A percentile compares a stretch with the other conserved stretches of the same genome.
Evolutionary conservation across 108 stramenopile genomes (phyloP).

Genomic region (Nitzschia palea): DNA sequence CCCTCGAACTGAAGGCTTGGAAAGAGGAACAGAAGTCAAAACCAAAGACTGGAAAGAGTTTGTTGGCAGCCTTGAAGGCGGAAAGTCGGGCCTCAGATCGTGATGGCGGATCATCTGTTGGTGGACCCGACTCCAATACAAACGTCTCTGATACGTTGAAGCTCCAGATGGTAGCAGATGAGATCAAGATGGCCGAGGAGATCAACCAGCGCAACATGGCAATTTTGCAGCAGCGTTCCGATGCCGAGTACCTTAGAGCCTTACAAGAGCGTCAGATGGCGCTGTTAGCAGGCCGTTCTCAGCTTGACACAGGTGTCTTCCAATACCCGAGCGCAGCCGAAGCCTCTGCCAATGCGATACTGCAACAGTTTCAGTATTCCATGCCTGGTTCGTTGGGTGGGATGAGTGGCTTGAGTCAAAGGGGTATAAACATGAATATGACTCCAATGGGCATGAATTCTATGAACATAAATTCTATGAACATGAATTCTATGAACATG

Average conservation of each 20-base stretch:
- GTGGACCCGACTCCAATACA: not conserved
- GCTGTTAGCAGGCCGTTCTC: not conserved
- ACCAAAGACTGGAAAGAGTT: not conserved
- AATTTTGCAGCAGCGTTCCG: constrained; percentile 4
- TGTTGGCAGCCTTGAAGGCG: not conserved
- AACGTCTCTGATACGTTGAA: not conserved
- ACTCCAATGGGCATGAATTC: not conserved
- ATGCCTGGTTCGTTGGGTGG: not conserved
- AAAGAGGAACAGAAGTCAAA: constrained; percentile 33
- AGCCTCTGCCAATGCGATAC: constrained; percentile 29
- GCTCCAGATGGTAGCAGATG: not conserved
- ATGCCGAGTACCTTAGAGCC: constrained; percentile 17
- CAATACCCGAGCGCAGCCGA: constrained; percentile 30
- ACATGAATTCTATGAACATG: constrained; percentile 10
- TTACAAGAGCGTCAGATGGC: constrained; percentile 22
- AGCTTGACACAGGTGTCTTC: not conserved
- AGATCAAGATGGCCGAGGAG: constrained; percentile 2
- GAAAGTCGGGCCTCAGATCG: not conserved
- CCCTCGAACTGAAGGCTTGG: constrained; percentile 33
- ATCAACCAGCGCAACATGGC: constrained; percentile 3
- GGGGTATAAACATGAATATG: not conserved
- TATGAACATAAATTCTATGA: constrained; percentile 6
- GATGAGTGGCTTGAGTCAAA: constrained; percentile 2
- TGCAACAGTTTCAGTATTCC: constrained; percentile 19
- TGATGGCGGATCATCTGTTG: not conserved